Conservation (phyloP, 164 flowering plant species). For the Euptelea pleiosperma region DNA sequence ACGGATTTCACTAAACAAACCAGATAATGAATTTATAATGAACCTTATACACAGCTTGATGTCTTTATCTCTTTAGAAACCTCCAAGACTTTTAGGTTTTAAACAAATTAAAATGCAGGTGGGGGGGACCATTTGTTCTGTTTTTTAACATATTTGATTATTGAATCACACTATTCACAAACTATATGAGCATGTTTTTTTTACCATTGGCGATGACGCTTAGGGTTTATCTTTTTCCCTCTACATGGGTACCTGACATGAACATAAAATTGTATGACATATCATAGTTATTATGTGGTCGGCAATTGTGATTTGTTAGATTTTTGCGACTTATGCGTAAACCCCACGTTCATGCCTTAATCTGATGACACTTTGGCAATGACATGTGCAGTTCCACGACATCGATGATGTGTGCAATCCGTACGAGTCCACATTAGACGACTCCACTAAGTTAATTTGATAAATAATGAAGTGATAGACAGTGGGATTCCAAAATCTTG, state of each 20-base stretch:
- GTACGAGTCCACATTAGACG: too few species aligned
- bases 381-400: too few species aligned
- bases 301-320: too few species aligned
- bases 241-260: neutral
- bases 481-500: constrained; percentile 14
- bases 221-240: neutral
- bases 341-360: too few species aligned
- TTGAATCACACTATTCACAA: neutral
- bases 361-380: too few species aligned
- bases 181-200: neutral
- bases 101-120: neutral
- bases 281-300: too few species aligned
- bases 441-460: too few species aligned
- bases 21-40: neutral
- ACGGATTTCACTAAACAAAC: neutral
- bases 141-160: too few species aligned
- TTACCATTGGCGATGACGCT: neutral
- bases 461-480: neutral
- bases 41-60: neutral
- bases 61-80: too few species aligned
- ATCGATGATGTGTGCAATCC: too few species aligned
- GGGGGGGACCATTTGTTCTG: neutral
- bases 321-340: too few species aligned
- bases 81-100: too few species aligned
- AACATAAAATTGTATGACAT: neutral